phyloP scores from a whole-genome alignment of 257 asterid species.

The Ballota nigra region DNA sequence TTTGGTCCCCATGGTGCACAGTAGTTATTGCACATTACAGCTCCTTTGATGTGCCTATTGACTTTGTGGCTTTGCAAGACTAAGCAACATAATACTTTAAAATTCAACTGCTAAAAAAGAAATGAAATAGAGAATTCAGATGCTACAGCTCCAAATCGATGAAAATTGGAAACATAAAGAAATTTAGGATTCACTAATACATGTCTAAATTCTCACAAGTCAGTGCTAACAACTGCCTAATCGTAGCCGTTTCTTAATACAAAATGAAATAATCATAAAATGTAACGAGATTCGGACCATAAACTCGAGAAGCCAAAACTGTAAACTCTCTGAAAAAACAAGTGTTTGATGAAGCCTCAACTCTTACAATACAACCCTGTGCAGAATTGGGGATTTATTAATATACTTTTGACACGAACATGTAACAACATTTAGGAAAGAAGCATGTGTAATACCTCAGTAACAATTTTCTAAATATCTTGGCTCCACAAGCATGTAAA shows the following conservation, averaged over 20 bases:
- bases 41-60: background rate
- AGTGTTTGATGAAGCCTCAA: background rate
- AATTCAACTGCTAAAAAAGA: background rate
- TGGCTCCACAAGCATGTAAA: constrained; percentile 83
- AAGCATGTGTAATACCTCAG: background rate
- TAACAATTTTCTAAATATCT: constrained; percentile 33
- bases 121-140: background rate
- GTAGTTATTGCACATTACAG: background rate
- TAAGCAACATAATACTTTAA: background rate
- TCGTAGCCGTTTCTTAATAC: background rate
- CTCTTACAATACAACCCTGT: background rate
- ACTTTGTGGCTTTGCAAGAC: background rate
- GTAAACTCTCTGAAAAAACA: background rate
- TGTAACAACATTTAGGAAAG: background rate
- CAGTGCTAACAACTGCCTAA: background rate
- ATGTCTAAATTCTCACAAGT: constrained; percentile 1
- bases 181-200: background rate
- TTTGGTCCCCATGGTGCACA: background rate
- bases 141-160: background rate
- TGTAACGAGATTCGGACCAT: background rate
- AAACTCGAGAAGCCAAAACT: background rate
- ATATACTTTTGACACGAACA: background rate
- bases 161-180: background rate
- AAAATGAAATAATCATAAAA: background rate
- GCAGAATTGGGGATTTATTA: background rate